These are phyloP conservation scores for Aspergillus arachidicola DNA, from an alignment of 2,329 filamentous ascomycete genomes.

Conservation along the genomic window DNA sequence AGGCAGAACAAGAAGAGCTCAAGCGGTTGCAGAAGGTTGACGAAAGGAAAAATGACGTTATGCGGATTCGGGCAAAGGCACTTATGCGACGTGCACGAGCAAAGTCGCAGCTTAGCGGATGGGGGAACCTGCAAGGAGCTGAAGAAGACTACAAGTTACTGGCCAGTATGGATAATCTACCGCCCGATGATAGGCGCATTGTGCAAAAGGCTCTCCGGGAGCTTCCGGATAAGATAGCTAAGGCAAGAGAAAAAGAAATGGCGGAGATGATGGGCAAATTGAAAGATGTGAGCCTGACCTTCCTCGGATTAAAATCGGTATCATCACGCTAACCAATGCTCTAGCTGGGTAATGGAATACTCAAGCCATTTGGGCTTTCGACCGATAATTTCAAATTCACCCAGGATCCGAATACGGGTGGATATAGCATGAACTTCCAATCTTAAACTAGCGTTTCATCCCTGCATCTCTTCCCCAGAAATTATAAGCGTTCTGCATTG, in stretches of 20 bases:
- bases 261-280: conserved; percentile 97
- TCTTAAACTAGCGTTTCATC: conserved; percentile 11
- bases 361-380: conserved; percentile 90
- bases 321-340: background rate
- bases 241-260: conserved; percentile 84
- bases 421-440: conserved; percentile 89
- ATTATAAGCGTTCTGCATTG: background rate
- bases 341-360: conserved; percentile 80
- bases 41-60: conserved; percentile 63
- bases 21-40: conserved; percentile 47
- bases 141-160: conserved; percentile 78
- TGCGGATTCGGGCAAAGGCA: conserved; percentile 78
- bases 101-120: conserved; percentile 70
- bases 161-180: conserved; percentile 61
- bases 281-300: conserved; percentile 64
- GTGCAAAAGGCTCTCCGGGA: conserved; percentile 67
- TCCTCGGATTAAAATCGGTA: background rate
- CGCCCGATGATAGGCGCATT: conserved; percentile 65
- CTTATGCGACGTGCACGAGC: conserved; percentile 78
- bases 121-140: conserved; percentile 78
- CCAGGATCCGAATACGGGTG: conserved; percentile 84
- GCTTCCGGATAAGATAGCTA: conserved; percentile 70
- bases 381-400: conserved; percentile 95
- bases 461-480: background rate
- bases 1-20: conserved; percentile 46